Evolutionary conservation across 441 rosid genomes (phyloP).

Genomic region (Pelargonium myrrhifolium): DNA sequence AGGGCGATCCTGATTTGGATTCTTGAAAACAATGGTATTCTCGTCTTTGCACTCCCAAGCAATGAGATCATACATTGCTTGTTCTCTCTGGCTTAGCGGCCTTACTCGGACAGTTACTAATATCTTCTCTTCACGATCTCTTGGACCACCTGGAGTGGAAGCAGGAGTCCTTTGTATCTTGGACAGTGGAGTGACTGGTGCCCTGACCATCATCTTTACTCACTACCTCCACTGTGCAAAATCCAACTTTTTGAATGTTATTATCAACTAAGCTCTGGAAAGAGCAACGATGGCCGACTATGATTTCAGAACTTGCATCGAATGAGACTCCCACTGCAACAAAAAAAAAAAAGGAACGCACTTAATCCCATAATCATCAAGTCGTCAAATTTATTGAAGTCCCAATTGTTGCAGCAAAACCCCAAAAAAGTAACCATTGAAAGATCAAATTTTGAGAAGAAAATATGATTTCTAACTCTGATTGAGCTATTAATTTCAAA

Average conservation of each 20-base stretch:
- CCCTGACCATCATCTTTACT: slow-evolving; percentile 45
- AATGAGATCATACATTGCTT: slow-evolving; percentile 74
- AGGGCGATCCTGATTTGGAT: slow-evolving; percentile 55
- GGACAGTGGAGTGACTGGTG: slow-evolving; percentile 56
- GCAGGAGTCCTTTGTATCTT: slow-evolving; percentile 50
- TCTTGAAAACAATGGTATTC: slow-evolving; percentile 49
- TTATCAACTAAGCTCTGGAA: not conserved
- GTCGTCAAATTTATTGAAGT: not conserved
- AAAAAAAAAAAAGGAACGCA: too few species aligned
- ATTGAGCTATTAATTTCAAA: too few species aligned
- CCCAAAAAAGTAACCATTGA: not conserved
- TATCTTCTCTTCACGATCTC: slow-evolving; percentile 73
- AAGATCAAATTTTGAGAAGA: not conserved
- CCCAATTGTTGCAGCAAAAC: not conserved
- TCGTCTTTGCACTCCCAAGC: slow-evolving; percentile 87
- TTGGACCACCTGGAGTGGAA: slow-evolving; percentile 56
- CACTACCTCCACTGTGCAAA: slow-evolving; percentile 5
- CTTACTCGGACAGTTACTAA: slow-evolving; percentile 75
- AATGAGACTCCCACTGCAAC: too few species aligned
- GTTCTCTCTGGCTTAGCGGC: slow-evolving; percentile 78
- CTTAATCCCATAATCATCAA: not conserved
- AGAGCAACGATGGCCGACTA: not conserved
- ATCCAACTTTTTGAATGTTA: not conserved
- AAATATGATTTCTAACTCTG: too few species aligned
- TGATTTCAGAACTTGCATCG: too few species aligned